Conservation (phyloP, 257 asterid species). For the Capsicum baccatum region DNA sequence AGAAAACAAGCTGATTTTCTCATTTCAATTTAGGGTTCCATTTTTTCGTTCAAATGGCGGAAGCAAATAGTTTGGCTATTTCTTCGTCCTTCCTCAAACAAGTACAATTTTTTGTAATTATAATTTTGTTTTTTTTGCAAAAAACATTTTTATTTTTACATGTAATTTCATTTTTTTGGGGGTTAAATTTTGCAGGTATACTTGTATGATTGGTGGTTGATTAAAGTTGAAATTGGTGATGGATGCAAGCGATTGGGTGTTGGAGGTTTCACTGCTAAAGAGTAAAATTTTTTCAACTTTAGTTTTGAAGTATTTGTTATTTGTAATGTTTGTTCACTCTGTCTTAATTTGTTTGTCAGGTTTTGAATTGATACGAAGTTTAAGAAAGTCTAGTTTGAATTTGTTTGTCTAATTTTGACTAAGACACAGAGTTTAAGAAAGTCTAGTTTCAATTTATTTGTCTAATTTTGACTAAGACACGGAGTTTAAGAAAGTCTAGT, state of each 20-base stretch:
- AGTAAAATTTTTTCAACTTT: not conserved
- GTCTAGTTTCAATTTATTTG: no score
- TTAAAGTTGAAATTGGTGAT: conserved; percentile 43
- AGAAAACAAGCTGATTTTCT: no score
- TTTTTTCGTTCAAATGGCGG: not conserved
- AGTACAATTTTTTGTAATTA: not conserved
- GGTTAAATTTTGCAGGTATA: not conserved
- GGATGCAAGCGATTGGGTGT: conserved; percentile 50
- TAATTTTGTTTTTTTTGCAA: not conserved
- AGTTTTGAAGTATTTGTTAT: not conserved
- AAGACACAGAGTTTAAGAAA: no score
- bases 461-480: no score
- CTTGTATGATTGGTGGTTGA: conserved; percentile 73
- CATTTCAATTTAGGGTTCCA: not conserved
- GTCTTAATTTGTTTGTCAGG: no score
- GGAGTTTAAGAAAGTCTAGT: no score
- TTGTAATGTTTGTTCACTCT: not conserved
- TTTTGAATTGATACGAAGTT: no score
- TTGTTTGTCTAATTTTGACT: no score
- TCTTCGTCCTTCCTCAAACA: conserved; percentile 16
- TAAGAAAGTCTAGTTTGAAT: no score
- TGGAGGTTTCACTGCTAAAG: conserved; percentile 52
- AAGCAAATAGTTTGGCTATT: not conserved
- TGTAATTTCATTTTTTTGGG: not conserved
- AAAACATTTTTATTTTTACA: no score